Evolutionary conservation across 2,329 filamentous ascomycete genomes (phyloP), one percentile per base, ranked within the genome.

Genomic region (Dactylellina parvicollis): DNA sequence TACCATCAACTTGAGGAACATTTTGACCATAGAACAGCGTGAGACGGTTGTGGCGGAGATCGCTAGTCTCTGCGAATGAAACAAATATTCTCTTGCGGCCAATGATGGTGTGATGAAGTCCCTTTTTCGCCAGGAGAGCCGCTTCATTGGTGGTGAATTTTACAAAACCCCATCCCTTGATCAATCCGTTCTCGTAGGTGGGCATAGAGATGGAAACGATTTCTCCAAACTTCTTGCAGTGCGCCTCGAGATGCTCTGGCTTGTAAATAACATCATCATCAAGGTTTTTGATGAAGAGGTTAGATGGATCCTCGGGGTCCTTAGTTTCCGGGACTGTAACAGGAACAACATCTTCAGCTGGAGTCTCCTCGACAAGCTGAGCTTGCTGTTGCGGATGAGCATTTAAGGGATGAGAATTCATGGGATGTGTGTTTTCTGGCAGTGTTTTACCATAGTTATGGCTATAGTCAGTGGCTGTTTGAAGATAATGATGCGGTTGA

Each of bases 281-380:
- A 77, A 99, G 86, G 86, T 99, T 99, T 90, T 99, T 99, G 88
- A 99, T 98, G 87, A 98, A 99, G 79, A 99, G 93, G 82, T 99
- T 99, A 82, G 75, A 74, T 14, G 77, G 77, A 56, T 78, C 77
- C n/a, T 70, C 70, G 2, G 77, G 77, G 28, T 77, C 73, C 30
- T 75, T 75, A 50, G 75, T 77, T 49, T 78, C 77, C 2, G 77
- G 77, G 26, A 78, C 76, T 12, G 75, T 55, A n/a, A 47, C 34
- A 2, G 52, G 69, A 24, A 57, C 14, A 16, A 20, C 20, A 20
- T 42, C 32, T 26, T 66, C 60, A 7, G 26, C 14, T 18, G 57
- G 69, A 14, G 20, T 3, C 1, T 42, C 7, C 16, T 61, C 52
- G 26, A 65, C 24, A 12, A 18, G 8, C 10, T 65, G 57, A n/a